Conservation (phyloP, 2,329 filamentous ascomycete species). For the Pseudocercospora eumusae region DNA sequence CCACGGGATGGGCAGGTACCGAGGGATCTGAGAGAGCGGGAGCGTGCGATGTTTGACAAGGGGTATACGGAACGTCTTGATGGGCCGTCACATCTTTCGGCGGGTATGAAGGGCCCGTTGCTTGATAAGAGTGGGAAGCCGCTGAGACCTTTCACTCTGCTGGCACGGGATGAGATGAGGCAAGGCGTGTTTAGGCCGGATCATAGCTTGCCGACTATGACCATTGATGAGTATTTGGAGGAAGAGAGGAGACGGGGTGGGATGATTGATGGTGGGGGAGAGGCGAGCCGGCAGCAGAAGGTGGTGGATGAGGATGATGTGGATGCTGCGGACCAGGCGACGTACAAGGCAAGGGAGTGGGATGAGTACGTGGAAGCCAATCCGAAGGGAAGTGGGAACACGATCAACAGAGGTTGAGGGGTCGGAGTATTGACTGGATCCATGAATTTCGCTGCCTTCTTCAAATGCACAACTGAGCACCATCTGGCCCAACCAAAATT, state of each 20-base stretch:
- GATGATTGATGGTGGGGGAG: slow-evolving; percentile 88
- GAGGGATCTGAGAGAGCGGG: slow-evolving; percentile 52
- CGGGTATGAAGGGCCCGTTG: slow-evolving; percentile 61
- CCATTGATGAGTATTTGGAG: slow-evolving; percentile 94
- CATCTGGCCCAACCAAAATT: too few relatives aligned
- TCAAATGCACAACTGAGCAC: too few relatives aligned
- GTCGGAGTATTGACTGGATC: too few relatives aligned
- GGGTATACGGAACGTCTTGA: slow-evolving; percentile 76
- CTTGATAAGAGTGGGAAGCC: slow-evolving; percentile 79
- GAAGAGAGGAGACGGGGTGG: slow-evolving; percentile 82
- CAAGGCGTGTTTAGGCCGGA: slow-evolving; percentile 84
- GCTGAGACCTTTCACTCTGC: slow-evolving; percentile 85
- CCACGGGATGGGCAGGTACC: slow-evolving; percentile 39
- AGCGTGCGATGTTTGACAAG: slow-evolving; percentile 51
- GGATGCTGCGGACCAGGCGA: slow-evolving; percentile 85
- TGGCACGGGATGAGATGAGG: slow-evolving; percentile 66
- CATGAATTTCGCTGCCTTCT: too few relatives aligned
- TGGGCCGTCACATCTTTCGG: slow-evolving; percentile 56
- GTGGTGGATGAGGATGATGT: slow-evolving; percentile 87
- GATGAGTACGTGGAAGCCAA: slow-evolving; percentile 93
- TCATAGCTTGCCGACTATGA: slow-evolving; percentile 95
- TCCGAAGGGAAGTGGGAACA: slow-evolving; percentile 80
- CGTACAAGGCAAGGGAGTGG: slow-evolving; percentile 90
- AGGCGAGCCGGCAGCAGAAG: slow-evolving; percentile 65
- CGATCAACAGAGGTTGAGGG: slow-evolving; percentile 69